Conservation (phyloP, 2,329 filamentous ascomycete species). For the Neonectria sp. region DNA sequence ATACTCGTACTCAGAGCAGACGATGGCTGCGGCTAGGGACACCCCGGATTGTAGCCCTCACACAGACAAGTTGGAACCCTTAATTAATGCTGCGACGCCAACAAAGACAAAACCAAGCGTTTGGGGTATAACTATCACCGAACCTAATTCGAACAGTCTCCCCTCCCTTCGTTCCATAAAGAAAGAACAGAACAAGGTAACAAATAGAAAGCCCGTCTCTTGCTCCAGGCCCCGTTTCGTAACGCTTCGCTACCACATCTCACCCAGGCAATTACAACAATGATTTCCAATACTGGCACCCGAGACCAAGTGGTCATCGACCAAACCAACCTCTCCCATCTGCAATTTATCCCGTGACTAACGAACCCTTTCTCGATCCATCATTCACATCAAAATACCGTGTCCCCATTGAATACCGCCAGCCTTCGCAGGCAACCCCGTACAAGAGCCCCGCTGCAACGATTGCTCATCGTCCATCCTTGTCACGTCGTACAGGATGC, state of each 20-base stretch:
- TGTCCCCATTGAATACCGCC: slow-evolving; percentile 29
- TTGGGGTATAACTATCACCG: slow-evolving; percentile 49
- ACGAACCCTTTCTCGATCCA: slow-evolving; percentile 17
- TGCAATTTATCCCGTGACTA: slow-evolving; percentile 33
- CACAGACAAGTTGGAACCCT: too few species aligned
- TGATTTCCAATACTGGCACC: slow-evolving; percentile 21
- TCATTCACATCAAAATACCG: slow-evolving; percentile 19
- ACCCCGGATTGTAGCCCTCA: background rate
- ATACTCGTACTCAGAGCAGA: background rate
- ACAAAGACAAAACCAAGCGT: slow-evolving; percentile 46
- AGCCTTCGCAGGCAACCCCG: slow-evolving; percentile 16
- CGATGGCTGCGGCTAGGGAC: background rate
- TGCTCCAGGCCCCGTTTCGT: slow-evolving; percentile 31
- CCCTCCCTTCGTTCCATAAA: slow-evolving; percentile 34
- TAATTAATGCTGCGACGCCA: slow-evolving; percentile 23
- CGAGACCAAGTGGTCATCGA: slow-evolving; percentile 13
- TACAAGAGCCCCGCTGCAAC: slow-evolving; percentile 25
- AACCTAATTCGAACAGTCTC: slow-evolving; percentile 45
- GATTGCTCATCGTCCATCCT: slow-evolving; percentile 37
- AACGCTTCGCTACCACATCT: slow-evolving; percentile 33
- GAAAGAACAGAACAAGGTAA: slow-evolving; percentile 33
- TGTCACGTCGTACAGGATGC: slow-evolving; percentile 30
- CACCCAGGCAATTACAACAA: slow-evolving; percentile 42
- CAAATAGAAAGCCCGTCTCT: slow-evolving; percentile 36
- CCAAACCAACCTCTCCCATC: slow-evolving; percentile 25